Conservation (phyloP, 176 grass and related monocot genomes). For the Dactylis glomerata region DNA sequence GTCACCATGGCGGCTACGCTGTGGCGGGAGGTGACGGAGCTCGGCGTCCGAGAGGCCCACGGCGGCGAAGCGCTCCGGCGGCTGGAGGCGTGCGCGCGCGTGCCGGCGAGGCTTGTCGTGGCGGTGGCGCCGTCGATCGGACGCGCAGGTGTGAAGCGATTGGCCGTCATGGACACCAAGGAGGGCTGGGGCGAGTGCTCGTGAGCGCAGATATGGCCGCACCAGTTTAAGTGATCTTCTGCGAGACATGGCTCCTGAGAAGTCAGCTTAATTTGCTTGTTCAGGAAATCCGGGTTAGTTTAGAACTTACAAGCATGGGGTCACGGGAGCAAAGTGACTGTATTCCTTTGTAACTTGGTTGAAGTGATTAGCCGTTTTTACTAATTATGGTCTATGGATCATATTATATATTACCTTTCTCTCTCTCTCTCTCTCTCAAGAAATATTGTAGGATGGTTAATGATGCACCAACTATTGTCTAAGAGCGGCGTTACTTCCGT, state of each 20-base stretch:
- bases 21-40: slow-evolving; percentile 25
- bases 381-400: neutral
- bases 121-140: slow-evolving; percentile 29
- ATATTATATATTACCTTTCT: too few relatives aligned
- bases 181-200: slow-evolving; percentile 72
- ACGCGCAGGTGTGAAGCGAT: slow-evolving; percentile 26
- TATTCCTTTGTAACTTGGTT: neutral
- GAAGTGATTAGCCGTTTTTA: neutral
- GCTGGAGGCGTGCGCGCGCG: slow-evolving; percentile 47
- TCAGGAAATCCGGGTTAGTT: too few relatives aligned
- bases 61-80: slow-evolving; percentile 4
- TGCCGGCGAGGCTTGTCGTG: slow-evolving; percentile 30
- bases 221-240: neutral
- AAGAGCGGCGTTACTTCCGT: too few relatives aligned
- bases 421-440: too few relatives aligned
- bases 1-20: slow-evolving; percentile 47
- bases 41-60: neutral
- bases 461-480: too few relatives aligned
- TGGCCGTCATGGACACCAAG: slow-evolving; percentile 2
- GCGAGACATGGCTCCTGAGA: neutral
- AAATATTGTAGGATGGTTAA: too few relatives aligned
- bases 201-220: neutral
- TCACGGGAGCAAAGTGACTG: neutral
- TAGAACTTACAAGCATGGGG: too few relatives aligned
- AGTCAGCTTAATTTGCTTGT: neutral